phyloP scores from a whole-genome alignment of 75 land plant species.

The Adiantum capillusveneris region DNA sequence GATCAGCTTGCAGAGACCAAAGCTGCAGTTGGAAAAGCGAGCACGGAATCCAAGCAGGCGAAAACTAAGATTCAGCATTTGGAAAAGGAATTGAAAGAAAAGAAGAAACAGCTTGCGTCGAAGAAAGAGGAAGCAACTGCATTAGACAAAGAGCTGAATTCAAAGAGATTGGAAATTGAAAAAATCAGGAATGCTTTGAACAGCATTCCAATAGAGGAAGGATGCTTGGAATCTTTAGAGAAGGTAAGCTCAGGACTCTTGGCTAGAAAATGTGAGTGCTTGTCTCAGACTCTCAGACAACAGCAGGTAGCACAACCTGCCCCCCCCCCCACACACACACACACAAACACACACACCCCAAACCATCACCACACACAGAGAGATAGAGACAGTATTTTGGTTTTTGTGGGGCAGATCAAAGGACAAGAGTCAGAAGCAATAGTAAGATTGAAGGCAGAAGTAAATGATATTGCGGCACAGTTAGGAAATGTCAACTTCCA shows the following conservation, averaged over 20 bases:
- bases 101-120: constrained; percentile 48
- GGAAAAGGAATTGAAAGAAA: constrained; percentile 88
- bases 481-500: constrained; percentile 70
- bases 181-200: constrained; percentile 47
- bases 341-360: too few species aligned
- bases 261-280: too few species aligned
- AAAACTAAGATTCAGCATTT: constrained; percentile 73
- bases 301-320: too few species aligned
- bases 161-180: constrained; percentile 60
- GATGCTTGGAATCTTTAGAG: constrained; percentile 72
- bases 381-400: too few species aligned
- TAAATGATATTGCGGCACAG: constrained; percentile 54
- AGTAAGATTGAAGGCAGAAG: constrained; percentile 68
- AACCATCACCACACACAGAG: too few species aligned
- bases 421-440: constrained; percentile 50
- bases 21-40: constrained; percentile 79
- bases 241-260: constrained; percentile 69
- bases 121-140: constrained; percentile 71
- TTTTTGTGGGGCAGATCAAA: constrained; percentile 39
- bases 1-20: constrained; percentile 94
- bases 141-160: constrained; percentile 65
- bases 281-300: too few species aligned
- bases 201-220: constrained; percentile 59
- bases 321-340: too few species aligned
- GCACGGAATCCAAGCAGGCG: constrained; percentile 71